phyloP scores from a whole-genome alignment of 371 early-diverging fungal genomes.

The Fennellomyces sp. region DNA sequence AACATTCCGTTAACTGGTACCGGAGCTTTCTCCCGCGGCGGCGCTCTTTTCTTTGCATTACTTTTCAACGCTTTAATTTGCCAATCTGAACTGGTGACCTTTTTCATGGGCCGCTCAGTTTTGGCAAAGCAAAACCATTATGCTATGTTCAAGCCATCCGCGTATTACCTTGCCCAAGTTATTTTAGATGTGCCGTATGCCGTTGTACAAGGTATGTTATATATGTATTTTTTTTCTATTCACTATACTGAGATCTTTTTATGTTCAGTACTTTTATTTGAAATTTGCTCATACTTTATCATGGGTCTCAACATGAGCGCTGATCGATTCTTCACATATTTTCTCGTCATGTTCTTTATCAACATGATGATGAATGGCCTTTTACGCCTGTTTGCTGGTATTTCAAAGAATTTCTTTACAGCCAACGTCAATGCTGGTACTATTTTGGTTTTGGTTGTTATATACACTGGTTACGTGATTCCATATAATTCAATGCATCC shows the following conservation, averaged over 20 bases:
- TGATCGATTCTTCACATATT: slow-evolving; percentile 44
- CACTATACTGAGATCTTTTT: not conserved
- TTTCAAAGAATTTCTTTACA: slow-evolving; percentile 39
- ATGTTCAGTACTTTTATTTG: slow-evolving; percentile 16
- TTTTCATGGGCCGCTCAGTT: slow-evolving; percentile 59
- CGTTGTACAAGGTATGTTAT: slow-evolving; percentile 38
- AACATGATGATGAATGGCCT: slow-evolving; percentile 44
- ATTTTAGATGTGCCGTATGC: slow-evolving; percentile 42
- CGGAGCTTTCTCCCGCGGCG: slow-evolving; percentile 73
- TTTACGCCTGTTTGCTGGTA: slow-evolving; percentile 50
- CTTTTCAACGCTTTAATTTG: slow-evolving; percentile 59
- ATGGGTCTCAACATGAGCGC: slow-evolving; percentile 40
- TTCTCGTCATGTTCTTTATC: slow-evolving; percentile 30
- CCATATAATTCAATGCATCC: slow-evolving; percentile 37
- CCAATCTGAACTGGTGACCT: slow-evolving; percentile 51
- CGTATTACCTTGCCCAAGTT: slow-evolving; percentile 62
- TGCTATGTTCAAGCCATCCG: slow-evolving; percentile 69
- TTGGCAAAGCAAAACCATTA: slow-evolving; percentile 70
- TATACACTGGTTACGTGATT: slow-evolving; percentile 44
- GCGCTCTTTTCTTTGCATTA: slow-evolving; percentile 56
- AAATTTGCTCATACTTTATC: slow-evolving; percentile 45
- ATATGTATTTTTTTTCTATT: not conserved
- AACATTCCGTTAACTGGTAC: slow-evolving; percentile 45
- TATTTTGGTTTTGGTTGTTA: slow-evolving; percentile 42
- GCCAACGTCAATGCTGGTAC: slow-evolving; percentile 48